phyloP scores from a whole-genome alignment of 2,329 filamentous ascomycete species.

The Ophiostoma perfectum region DNA sequence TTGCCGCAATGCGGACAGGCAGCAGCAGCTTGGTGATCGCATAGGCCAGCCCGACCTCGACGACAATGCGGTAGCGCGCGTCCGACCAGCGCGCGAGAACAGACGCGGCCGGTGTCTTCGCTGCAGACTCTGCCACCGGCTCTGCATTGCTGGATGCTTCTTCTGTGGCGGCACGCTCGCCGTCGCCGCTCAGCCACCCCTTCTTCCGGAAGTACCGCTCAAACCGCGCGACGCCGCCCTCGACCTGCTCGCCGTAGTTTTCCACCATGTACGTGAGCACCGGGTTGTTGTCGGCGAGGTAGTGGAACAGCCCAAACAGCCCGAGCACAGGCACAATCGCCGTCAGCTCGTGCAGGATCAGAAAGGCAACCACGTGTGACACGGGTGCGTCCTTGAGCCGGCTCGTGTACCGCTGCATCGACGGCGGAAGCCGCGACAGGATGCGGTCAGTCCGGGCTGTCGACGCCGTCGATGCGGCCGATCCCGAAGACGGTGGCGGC shows the following conservation, averaged over 20 bases:
- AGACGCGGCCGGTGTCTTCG: slow-evolving; percentile 28
- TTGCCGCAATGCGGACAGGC: slow-evolving; percentile 68
- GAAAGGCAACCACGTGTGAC: slow-evolving; percentile 77
- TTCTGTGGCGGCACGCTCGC: slow-evolving; percentile 32
- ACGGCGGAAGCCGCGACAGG: slow-evolving; percentile 54
- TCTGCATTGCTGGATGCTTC: slow-evolving; percentile 19
- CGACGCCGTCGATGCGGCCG: not conserved
- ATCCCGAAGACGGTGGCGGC: not conserved
- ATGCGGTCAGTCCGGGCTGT: slow-evolving; percentile 38
- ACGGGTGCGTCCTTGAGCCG: slow-evolving; percentile 70
- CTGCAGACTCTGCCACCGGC: slow-evolving; percentile 21
- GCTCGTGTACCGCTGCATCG: slow-evolving; percentile 62
- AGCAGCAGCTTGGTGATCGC: slow-evolving; percentile 82
- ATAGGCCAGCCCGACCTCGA: slow-evolving; percentile 80
- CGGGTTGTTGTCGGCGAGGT: slow-evolving; percentile 50
- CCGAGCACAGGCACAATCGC: slow-evolving; percentile 74
- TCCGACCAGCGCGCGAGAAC: slow-evolving; percentile 39
- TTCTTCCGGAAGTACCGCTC: slow-evolving; percentile 72
- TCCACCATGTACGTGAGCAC: slow-evolving; percentile 52
- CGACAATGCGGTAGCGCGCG: slow-evolving; percentile 50
- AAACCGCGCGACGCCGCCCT: slow-evolving; percentile 65
- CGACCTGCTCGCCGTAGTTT: slow-evolving; percentile 47
- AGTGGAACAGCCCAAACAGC: slow-evolving; percentile 74
- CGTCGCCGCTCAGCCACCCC: slow-evolving; percentile 64
- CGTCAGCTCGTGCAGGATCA: slow-evolving; percentile 87